These are phyloP conservation scores for Citrus australasica DNA, from an alignment of 345 rosid species.

Conservation along the genomic window DNA sequence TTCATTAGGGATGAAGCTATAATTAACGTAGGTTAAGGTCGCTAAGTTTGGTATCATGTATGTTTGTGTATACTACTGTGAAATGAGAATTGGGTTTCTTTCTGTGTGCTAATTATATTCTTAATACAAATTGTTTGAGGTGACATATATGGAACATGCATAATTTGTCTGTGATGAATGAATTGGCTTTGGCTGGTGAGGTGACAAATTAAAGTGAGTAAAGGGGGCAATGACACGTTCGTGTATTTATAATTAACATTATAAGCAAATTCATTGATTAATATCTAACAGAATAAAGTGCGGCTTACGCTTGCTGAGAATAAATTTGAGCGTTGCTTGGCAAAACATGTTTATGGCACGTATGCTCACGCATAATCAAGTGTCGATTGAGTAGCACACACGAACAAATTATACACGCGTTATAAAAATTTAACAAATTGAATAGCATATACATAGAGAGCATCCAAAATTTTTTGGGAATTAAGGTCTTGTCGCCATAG, in stretches of 20 bases:
- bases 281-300: conserved; percentile 1
- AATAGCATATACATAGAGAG: too few relatives aligned
- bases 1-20: not conserved
- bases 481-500: too few relatives aligned
- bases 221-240: conserved; percentile 4
- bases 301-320: not conserved
- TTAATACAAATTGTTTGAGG: too few relatives aligned
- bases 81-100: conserved; percentile 1
- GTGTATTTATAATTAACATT: too few relatives aligned
- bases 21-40: not conserved
- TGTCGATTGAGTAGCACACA: too few relatives aligned
- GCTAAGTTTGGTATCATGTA: not conserved
- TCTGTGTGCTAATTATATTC: not conserved
- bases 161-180: not conserved
- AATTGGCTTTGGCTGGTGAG: not conserved
- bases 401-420: too few relatives aligned
- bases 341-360: conserved; percentile 9
- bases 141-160: too few relatives aligned
- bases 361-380: not conserved
- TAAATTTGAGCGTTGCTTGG: conserved; percentile 3
- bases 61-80: not conserved
- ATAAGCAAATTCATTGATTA: not conserved
- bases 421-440: too few relatives aligned
- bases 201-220: not conserved
- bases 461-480: too few relatives aligned